phyloP scores from a whole-genome alignment of 306 rosid genomes.

The Adenanthera pavonina region DNA sequence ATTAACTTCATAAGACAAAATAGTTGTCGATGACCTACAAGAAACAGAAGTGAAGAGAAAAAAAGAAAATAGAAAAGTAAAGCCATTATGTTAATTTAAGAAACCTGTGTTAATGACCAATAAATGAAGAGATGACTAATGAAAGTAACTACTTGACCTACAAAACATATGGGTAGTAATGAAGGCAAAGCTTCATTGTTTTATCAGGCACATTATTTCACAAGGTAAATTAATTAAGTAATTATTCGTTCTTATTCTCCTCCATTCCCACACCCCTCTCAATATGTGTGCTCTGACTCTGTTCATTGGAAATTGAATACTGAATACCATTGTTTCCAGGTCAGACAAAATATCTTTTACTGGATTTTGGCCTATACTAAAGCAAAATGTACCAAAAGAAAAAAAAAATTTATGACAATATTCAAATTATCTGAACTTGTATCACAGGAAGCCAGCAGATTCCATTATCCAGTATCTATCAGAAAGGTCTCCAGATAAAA shows the following conservation, averaged over 20 bases:
- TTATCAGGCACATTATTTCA: not conserved
- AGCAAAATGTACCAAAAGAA: not conserved
- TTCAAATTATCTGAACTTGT: not conserved
- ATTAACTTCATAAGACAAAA: constrained; percentile 80
- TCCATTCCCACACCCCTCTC: not conserved
- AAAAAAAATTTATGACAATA: constrained; percentile 17
- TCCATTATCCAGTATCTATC: not conserved
- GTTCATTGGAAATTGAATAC: not conserved
- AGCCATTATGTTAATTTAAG: constrained; percentile 12
- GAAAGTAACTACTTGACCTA: not conserved
- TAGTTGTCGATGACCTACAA: constrained; percentile 75
- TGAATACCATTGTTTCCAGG: not conserved
- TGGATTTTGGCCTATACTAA: constrained; percentile 1
- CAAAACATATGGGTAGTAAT: constrained; percentile 13
- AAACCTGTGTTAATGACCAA: constrained; percentile 7
- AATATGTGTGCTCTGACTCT: not conserved
- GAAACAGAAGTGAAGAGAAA: constrained; percentile 32
- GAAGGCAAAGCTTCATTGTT: constrained; percentile 30
- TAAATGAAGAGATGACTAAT: not conserved
- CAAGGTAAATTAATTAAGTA: not conserved
- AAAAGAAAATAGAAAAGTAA: constrained; percentile 17
- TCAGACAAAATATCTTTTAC: not conserved
- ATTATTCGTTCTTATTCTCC: not conserved
- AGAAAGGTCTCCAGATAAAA: constrained; percentile 22
- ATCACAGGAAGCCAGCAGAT: constrained; percentile 5